These are phyloP conservation scores for Phoma herbarum DNA, from an alignment of 2,329 filamentous ascomycete genomes.

Conservation along the genomic window DNA sequence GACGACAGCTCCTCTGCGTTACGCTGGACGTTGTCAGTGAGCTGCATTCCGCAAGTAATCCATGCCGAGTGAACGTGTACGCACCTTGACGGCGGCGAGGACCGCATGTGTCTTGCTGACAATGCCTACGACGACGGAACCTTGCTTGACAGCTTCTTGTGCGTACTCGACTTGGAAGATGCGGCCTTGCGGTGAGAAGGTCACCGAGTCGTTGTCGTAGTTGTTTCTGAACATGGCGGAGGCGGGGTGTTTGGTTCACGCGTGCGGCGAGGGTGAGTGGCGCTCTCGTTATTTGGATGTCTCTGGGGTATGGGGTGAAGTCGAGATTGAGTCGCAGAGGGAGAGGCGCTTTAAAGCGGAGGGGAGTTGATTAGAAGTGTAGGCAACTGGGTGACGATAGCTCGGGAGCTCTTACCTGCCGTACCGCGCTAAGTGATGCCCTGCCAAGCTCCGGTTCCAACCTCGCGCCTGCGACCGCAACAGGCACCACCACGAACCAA, in stretches of 20 bases:
- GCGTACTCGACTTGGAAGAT: conserved; percentile 99
- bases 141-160: conserved; percentile 97
- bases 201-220: conserved; percentile 99
- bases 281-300: background rate
- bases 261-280: conserved; percentile 3
- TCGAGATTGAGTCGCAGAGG: background rate
- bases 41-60: conserved; percentile 18
- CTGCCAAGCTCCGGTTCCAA: conserved; percentile 17
- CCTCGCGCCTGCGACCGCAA: conserved; percentile 9
- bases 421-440: conserved; percentile 28
- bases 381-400: conserved; percentile 44
- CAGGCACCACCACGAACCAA: conserved; percentile 9
- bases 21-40: conserved; percentile 67
- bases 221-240: conserved; percentile 97
- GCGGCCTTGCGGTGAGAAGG: conserved; percentile 98
- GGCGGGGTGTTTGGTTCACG: conserved; percentile 28
- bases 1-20: conserved; percentile 99
- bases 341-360: conserved; percentile 12
- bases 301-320: background rate
- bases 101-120: conserved; percentile 98
- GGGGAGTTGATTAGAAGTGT: conserved; percentile 29
- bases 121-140: conserved; percentile 95
- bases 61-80: conserved; percentile 8
- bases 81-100: conserved; percentile 93
- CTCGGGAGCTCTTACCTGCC: conserved; percentile 30